Conservation (phyloP, 805 yeast species). For the Sungouiozyma intestinalis region DNA sequence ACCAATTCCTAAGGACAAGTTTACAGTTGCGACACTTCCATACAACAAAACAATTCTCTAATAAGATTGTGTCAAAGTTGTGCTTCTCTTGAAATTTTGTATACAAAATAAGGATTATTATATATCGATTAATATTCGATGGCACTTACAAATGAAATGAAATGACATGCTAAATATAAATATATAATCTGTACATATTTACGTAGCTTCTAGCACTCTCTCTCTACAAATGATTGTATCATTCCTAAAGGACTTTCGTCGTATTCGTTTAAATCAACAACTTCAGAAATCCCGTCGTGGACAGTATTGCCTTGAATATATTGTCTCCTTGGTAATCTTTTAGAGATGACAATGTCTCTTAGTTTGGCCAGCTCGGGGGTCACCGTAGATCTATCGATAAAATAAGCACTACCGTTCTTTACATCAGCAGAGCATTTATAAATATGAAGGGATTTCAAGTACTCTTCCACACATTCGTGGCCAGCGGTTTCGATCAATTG, state of each 20-base stretch:
- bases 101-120: too few relatives aligned
- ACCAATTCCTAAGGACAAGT: neutral
- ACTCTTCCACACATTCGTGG: conserved; percentile 61
- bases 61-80: too few relatives aligned
- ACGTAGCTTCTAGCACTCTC: conserved; percentile 33
- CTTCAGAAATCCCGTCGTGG: conserved; percentile 16
- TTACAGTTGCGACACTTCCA: neutral
- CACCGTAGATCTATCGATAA: conserved; percentile 58
- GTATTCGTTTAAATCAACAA: conserved; percentile 50
- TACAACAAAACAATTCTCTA: too few relatives aligned
- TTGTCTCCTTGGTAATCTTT: conserved; percentile 77
- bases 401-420: conserved; percentile 51
- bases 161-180: too few relatives aligned
- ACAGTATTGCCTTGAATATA: conserved; percentile 73
- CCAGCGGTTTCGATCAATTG: conserved; percentile 59
- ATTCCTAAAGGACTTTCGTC: conserved; percentile 64
- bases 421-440: conserved; percentile 73
- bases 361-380: conserved; percentile 50
- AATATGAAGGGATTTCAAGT: conserved; percentile 61
- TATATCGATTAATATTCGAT: too few relatives aligned
- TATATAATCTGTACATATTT: too few relatives aligned
- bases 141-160: too few relatives aligned
- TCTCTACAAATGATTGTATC: conserved; percentile 66
- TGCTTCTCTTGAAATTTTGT: too few relatives aligned
- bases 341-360: conserved; percentile 56